phyloP scores from a whole-genome alignment of 1,139 yeast species.

The Komagataea norvegica region DNA sequence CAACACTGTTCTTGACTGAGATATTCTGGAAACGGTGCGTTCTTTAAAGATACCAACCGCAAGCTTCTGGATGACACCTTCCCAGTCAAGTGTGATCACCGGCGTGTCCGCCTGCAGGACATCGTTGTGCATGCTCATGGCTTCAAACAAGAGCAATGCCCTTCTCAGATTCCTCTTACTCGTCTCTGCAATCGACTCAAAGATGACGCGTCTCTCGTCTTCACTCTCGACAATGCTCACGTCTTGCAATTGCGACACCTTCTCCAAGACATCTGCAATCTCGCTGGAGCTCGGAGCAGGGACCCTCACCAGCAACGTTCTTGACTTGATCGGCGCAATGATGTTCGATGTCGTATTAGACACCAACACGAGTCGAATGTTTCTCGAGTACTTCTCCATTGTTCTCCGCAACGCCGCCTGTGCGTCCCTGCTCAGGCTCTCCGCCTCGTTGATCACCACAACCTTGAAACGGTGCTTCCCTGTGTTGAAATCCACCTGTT shows the following conservation, averaged over 20 bases:
- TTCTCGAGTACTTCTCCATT: conserved; percentile 93
- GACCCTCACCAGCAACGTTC: conserved; percentile 80
- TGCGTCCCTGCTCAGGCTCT: conserved; percentile 86
- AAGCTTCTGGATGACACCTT: conserved; percentile 60
- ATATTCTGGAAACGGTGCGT: conserved; percentile 66
- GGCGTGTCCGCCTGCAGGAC: conserved; percentile 39
- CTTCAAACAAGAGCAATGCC: conserved; percentile 75
- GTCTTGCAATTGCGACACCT: conserved; percentile 55
- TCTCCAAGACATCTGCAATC: conserved; percentile 46
- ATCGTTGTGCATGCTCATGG: conserved; percentile 74
- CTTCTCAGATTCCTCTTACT: conserved; percentile 73
- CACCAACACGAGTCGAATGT: conserved; percentile 75
- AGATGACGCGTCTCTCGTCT: conserved; percentile 37
- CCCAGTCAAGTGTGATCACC: conserved; percentile 79
- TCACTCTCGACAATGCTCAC: conserved; percentile 40
- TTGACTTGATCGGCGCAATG: conserved; percentile 89
- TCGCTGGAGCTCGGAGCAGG: conserved; percentile 73
- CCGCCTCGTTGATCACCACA: conserved; percentile 93
- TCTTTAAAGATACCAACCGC: conserved; percentile 56
- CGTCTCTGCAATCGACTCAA: conserved; percentile 48
- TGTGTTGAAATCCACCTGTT: conserved; percentile 75
- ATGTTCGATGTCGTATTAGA: conserved; percentile 90
- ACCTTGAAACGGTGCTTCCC: conserved; percentile 77
- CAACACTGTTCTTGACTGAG: conserved; percentile 66
- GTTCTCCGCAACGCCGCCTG: conserved; percentile 97